Percentiles rank a stretch among this genome's conserved stretches.
These are phyloP conservation scores for Linum tenue DNA, from an alignment of 345 rosid species.

Conservation along the genomic window DNA sequence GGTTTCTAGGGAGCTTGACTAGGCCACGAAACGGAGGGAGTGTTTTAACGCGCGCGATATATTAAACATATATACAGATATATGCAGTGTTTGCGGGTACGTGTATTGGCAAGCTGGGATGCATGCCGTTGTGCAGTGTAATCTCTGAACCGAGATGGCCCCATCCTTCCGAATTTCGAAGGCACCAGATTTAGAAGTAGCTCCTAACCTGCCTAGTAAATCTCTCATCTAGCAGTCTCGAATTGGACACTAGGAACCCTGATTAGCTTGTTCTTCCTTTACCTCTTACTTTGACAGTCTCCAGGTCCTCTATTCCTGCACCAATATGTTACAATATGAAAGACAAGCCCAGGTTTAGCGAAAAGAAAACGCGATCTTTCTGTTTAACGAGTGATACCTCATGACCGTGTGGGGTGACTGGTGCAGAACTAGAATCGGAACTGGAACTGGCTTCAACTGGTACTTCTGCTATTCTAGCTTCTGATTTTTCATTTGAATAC, in stretches of 20 bases:
- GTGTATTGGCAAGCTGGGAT: too few relatives aligned
- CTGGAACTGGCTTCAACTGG: constrained; percentile 34
- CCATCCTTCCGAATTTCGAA: neutral
- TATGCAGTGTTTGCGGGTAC: too few relatives aligned
- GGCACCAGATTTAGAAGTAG: neutral
- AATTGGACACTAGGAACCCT: neutral
- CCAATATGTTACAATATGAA: neutral
- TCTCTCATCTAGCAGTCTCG: neutral
- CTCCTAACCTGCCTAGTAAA: neutral
- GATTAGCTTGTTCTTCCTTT: neutral
- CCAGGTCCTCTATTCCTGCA: constrained; percentile 14
- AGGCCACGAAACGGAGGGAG: too few relatives aligned
- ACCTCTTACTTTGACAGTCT: neutral
- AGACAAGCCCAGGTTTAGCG: too few relatives aligned
- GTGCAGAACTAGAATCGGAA: constrained; percentile 17
- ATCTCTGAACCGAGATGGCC: too few relatives aligned
- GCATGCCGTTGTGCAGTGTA: too few relatives aligned
- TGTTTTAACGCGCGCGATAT: too few relatives aligned
- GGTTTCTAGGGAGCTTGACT: too few relatives aligned
- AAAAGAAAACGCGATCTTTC: neutral
- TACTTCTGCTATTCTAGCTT: constrained; percentile 54
- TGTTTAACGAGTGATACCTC: constrained; percentile 36
- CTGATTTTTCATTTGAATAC: constrained; percentile 84
- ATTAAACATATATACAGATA: too few relatives aligned
- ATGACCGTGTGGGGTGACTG: constrained; percentile 16